phyloP scores from a whole-genome alignment of 108 stramenopile genomes.

The Nitzschia sp. region DNA sequence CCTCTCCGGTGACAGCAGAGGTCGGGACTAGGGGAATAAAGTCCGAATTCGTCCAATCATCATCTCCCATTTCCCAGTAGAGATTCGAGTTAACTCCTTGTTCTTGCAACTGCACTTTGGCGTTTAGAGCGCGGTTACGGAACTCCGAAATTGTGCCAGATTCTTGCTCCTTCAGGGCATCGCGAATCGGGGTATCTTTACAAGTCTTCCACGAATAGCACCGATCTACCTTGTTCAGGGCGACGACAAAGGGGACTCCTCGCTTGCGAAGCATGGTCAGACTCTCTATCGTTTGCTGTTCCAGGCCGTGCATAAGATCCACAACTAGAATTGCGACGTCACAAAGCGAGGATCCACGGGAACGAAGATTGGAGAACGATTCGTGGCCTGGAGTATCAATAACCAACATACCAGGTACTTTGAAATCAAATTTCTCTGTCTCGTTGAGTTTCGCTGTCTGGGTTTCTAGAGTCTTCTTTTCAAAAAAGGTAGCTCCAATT shows the following conservation, averaged over 20 bases:
- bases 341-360: slow-evolving; percentile 95
- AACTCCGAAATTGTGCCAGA: slow-evolving; percentile 92
- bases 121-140: slow-evolving; percentile 75
- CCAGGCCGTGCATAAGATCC: slow-evolving; percentile 99
- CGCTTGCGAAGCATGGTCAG: slow-evolving; percentile 91
- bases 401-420: slow-evolving; percentile 96
- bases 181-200: slow-evolving; percentile 92
- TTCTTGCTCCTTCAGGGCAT: slow-evolving; percentile 88
- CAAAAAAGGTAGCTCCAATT: slow-evolving; percentile 99
- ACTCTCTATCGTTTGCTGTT: slow-evolving; percentile 99
- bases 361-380: slow-evolving; percentile 96
- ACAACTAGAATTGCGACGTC: slow-evolving; percentile 99
- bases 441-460: slow-evolving; percentile 85
- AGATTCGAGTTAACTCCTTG: slow-evolving; percentile 98
- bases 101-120: slow-evolving; percentile 88
- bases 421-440: slow-evolving; percentile 85
- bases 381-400: slow-evolving; percentile 99
- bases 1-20: slow-evolving; percentile 97
- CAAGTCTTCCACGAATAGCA: slow-evolving; percentile 97
- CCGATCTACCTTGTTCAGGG: slow-evolving; percentile 99
- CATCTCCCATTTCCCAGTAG: slow-evolving; percentile 99
- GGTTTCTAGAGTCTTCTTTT: slow-evolving; percentile 86
- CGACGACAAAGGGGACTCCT: slow-evolving; percentile 96
- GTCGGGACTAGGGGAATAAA: slow-evolving; percentile 97
- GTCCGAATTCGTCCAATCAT: slow-evolving; percentile 87